A percentile compares a stretch with the other conserved stretches of the same genome.
Evolutionary conservation across 2,329 filamentous ascomycete genomes (phyloP).

Genomic region (Trichoderma afroharzianum): DNA sequence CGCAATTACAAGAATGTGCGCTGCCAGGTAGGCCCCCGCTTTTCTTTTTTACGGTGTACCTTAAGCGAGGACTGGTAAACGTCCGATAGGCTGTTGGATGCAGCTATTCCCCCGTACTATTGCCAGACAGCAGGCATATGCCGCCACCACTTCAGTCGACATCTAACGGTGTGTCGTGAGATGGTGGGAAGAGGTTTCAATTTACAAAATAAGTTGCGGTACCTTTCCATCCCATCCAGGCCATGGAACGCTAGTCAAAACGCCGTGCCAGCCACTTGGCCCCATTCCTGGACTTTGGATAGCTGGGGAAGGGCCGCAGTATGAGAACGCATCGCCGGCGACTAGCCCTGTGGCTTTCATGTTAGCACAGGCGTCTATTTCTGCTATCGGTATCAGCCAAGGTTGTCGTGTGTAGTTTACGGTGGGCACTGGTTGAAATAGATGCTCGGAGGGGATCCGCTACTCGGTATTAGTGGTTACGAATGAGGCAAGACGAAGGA

Average conservation of each 20-base stretch:
- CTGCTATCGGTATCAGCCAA: not conserved
- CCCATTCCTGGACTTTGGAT: not conserved
- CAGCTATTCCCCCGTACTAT: slow-evolving; percentile 5
- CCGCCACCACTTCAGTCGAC: not conserved
- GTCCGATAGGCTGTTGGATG: slow-evolving; percentile 11
- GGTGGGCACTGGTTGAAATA: not conserved
- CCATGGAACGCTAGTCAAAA: not conserved
- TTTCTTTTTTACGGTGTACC: slow-evolving; percentile 10
- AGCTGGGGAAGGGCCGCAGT: not conserved
- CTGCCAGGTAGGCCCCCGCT: not conserved
- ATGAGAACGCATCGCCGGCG: not conserved
- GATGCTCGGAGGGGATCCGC: not conserved
- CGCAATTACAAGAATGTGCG: slow-evolving; percentile 9
- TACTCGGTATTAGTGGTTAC: not conserved
- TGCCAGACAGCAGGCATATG: slow-evolving; percentile 4
- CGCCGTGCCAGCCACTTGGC: not conserved
- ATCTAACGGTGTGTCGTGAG: slow-evolving; percentile 11
- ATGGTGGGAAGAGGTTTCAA: not conserved
- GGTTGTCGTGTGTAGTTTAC: not conserved
- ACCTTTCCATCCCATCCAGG: not conserved
- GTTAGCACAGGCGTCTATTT: not conserved
- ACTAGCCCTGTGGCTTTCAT: not conserved
- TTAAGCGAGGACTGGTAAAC: slow-evolving; percentile 11
- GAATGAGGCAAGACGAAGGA: not conserved
- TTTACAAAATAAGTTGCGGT: not conserved